Evolutionary conservation across 2,329 filamentous ascomycete species (phyloP).

Genomic region (Xylaria sp.): DNA sequence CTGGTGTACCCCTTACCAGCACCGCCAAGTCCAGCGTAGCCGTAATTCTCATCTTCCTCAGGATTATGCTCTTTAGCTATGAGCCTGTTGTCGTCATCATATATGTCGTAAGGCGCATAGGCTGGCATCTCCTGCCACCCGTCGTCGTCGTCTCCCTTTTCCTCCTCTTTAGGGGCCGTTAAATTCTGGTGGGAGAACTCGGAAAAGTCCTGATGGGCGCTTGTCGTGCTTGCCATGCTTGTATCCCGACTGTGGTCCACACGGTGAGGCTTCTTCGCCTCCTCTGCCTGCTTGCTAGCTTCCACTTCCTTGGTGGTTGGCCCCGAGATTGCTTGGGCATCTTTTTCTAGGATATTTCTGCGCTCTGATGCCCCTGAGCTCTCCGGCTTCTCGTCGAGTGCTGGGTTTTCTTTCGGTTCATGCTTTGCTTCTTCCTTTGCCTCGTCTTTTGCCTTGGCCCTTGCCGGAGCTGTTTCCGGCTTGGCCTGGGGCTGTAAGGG

Average conservation of each 20-base stretch:
- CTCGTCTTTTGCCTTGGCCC: slow-evolving; percentile 5
- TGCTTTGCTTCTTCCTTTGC: slow-evolving; percentile 8
- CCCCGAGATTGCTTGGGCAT: slow-evolving; percentile 35
- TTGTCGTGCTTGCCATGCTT: slow-evolving; percentile 44
- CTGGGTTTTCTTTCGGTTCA: slow-evolving; percentile 4
- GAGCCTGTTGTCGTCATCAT: slow-evolving; percentile 89
- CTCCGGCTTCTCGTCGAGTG: slow-evolving; percentile 10
- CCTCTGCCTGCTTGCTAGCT: slow-evolving; percentile 33
- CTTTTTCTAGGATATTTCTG: slow-evolving; percentile 22
- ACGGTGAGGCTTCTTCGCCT: slow-evolving; percentile 25
- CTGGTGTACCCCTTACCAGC: slow-evolving; percentile 94
- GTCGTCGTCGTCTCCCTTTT: slow-evolving; percentile 63
- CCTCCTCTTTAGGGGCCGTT: slow-evolving; percentile 57
- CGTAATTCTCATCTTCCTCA: slow-evolving; percentile 66
- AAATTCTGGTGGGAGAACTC: slow-evolving; percentile 92
- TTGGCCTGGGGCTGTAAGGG: slow-evolving; percentile 23
- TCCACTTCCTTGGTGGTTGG: slow-evolving; percentile 36
- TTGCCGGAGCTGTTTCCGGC: slow-evolving; percentile 3
- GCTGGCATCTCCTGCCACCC: slow-evolving; percentile 95
- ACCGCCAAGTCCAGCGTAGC: slow-evolving; percentile 78
- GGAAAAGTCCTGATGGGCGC: slow-evolving; percentile 53
- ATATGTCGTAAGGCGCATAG: slow-evolving; percentile 90
- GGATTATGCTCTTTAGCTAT: slow-evolving; percentile 79
- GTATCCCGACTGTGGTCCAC: slow-evolving; percentile 42
- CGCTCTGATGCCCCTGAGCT: slow-evolving; percentile 18